phyloP scores from a whole-genome alignment of 768 basidiomycete genomes.

The Cystofilobasidium ferigula region DNA sequence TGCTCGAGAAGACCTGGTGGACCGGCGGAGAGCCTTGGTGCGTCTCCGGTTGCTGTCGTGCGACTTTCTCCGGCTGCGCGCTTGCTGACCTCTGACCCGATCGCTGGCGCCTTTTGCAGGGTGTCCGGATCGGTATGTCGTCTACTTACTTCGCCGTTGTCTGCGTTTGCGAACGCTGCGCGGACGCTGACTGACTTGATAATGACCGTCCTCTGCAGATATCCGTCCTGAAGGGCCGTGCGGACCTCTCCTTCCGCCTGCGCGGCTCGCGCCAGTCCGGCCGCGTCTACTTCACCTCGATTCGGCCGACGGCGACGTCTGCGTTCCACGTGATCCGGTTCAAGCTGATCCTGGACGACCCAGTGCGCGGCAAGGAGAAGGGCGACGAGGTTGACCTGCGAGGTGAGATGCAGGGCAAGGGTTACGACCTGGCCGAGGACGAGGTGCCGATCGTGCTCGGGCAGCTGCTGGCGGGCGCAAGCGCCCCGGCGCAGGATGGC shows the following conservation, averaged over 20 bases:
- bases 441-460: not conserved
- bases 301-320: constrained; percentile 12
- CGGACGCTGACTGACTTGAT: not conserved
- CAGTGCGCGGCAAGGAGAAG: not conserved
- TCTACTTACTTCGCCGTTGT: too few relatives aligned
- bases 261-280: constrained; percentile 11
- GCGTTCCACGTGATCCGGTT: constrained; percentile 26
- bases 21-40: constrained; percentile 22
- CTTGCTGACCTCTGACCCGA: too few relatives aligned
- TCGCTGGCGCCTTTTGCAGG: too few relatives aligned
- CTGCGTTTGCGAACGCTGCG: not conserved
- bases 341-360: constrained; percentile 18
- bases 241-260: constrained; percentile 13
- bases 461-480: not conserved
- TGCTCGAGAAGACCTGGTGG: constrained; percentile 22
- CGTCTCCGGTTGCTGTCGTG: not conserved
- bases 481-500: too few relatives aligned
- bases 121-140: not conserved
- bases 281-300: constrained; percentile 23
- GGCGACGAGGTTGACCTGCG: constrained; percentile 19
- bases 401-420: constrained; percentile 24
- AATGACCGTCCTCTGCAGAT: not conserved
- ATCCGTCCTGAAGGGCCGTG: not conserved
- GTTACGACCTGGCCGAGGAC: constrained; percentile 12
- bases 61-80: too few relatives aligned